Evolutionary conservation across 2,329 filamentous ascomycete species (phyloP).

Genomic region (Fonsecaea nubica): DNA sequence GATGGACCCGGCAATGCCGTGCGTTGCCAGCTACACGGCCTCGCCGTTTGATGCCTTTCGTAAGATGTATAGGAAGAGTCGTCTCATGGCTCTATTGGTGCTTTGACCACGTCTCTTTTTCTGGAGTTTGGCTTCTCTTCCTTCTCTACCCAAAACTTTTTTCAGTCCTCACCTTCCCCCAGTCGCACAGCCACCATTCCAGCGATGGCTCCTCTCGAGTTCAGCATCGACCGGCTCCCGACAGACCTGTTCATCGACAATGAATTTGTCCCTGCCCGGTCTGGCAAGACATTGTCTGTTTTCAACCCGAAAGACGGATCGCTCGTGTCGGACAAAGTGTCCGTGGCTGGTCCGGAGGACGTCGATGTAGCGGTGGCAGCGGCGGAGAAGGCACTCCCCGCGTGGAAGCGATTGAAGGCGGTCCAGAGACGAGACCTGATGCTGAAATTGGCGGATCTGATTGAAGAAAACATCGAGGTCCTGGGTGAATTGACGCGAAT

Average conservation of each 20-base stretch:
- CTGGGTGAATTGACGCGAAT: slow-evolving; percentile 41
- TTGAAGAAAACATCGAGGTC: slow-evolving; percentile 41
- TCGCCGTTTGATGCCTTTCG: background rate
- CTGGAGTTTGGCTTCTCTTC: background rate
- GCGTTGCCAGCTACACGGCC: background rate
- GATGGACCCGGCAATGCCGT: background rate
- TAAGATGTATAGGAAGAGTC: too few species aligned
- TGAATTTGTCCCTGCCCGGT: slow-evolving; percentile 3
- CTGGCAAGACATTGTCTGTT: background rate
- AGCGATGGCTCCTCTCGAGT: background rate
- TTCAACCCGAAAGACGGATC: slow-evolving; percentile 15
- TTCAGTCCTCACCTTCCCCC: too few species aligned
- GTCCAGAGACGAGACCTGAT: slow-evolving; percentile 46
- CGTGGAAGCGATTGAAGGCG: slow-evolving; percentile 48
- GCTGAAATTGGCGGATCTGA: slow-evolving; percentile 52
- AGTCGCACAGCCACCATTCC: background rate
- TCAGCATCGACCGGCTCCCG: slow-evolving; percentile 1
- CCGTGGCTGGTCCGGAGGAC: slow-evolving; percentile 51
- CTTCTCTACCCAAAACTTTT: background rate
- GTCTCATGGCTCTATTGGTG: background rate
- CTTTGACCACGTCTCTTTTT: background rate
- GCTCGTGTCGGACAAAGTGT: slow-evolving; percentile 49
- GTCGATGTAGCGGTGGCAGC: slow-evolving; percentile 58
- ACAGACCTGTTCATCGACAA: slow-evolving; percentile 11
- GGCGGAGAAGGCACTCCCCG: slow-evolving; percentile 57